Conservation (phyloP, 805 yeast genomes). For the Kuraishia molischiana region DNA sequence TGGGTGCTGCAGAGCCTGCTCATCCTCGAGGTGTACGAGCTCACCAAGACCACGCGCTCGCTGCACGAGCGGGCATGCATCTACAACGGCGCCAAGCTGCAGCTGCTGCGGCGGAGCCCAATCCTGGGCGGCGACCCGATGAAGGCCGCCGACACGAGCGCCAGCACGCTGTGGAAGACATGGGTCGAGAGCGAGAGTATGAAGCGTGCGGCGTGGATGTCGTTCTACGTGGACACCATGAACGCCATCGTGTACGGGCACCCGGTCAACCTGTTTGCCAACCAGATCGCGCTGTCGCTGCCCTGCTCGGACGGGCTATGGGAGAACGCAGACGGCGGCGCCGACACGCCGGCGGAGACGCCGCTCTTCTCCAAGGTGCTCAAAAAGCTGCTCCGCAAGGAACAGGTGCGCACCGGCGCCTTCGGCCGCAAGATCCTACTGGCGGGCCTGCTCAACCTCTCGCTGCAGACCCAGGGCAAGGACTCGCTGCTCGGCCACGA, state of each 20-base stretch:
- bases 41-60: conserved; percentile 29
- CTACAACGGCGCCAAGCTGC: conserved; percentile 43
- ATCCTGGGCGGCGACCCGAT: conserved; percentile 31
- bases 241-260: conserved; percentile 73
- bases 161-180: conserved; percentile 28
- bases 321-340: conserved; percentile 1
- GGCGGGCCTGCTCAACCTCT: conserved; percentile 51
- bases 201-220: conserved; percentile 66
- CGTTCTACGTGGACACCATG: conserved; percentile 63
- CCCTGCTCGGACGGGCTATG: conserved; percentile 28
- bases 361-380: conserved; percentile 18
- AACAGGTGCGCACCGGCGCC: conserved; percentile 29
- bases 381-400: conserved; percentile 30
- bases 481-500: conserved; percentile 34
- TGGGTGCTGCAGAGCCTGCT: conserved; percentile 41
- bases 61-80: conserved; percentile 42
- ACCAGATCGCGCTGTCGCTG: conserved; percentile 43
- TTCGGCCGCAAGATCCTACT: conserved; percentile 56
- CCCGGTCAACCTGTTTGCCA: conserved; percentile 36
- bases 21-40: conserved; percentile 37
- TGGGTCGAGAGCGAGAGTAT: conserved; percentile 74
- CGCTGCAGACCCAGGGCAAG: conserved; percentile 49
- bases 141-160: conserved; percentile 16
- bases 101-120: conserved; percentile 37
- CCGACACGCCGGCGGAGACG: conserved; percentile 1